Evolutionary conservation across 164 flowering plant species (phyloP).

Genomic region (Amborella trichopoda): DNA sequence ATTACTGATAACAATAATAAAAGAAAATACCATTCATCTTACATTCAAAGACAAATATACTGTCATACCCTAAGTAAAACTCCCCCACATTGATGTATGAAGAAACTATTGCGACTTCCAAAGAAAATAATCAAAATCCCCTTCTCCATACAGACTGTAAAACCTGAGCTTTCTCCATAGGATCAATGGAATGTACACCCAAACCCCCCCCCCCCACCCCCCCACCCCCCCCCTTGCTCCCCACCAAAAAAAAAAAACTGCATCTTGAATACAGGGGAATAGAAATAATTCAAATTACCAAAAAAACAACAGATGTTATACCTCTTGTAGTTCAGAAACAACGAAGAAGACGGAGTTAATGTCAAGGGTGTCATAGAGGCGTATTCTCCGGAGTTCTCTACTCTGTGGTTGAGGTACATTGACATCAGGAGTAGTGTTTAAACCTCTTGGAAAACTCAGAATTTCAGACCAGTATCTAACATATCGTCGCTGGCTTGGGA

Average conservation of each 20-base stretch:
- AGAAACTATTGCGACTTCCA: not conserved
- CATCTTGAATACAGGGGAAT: not conserved
- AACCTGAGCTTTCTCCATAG: too few species aligned
- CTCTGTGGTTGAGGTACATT: slow-evolving; percentile 33
- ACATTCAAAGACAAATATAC: not conserved
- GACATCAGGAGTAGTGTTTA: slow-evolving; percentile 31
- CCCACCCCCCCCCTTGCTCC: too few species aligned
- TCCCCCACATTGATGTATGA: not conserved
- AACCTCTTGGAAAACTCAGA: slow-evolving; percentile 29
- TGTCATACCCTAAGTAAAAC: not conserved
- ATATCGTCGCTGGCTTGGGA: slow-evolving; percentile 80
- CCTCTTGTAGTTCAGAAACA: slow-evolving; percentile 48
- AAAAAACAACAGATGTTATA: slow-evolving; percentile 11
- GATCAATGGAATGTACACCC: not conserved
- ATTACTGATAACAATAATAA: too few species aligned
- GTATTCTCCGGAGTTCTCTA: slow-evolving; percentile 53
- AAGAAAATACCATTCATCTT: not conserved
- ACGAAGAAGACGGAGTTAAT: slow-evolving; percentile 41
- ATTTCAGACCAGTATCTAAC: slow-evolving; percentile 55
- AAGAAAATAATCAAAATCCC: not conserved
- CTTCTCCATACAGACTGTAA: not conserved
- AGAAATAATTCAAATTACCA: too few species aligned
- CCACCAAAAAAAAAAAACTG: too few species aligned
- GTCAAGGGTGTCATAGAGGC: slow-evolving; percentile 55
- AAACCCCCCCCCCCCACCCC: not conserved